Base-by-base conservation (phyloP, 768 basidiomycete genomes). In the Tephrocybe sp. region DNA sequence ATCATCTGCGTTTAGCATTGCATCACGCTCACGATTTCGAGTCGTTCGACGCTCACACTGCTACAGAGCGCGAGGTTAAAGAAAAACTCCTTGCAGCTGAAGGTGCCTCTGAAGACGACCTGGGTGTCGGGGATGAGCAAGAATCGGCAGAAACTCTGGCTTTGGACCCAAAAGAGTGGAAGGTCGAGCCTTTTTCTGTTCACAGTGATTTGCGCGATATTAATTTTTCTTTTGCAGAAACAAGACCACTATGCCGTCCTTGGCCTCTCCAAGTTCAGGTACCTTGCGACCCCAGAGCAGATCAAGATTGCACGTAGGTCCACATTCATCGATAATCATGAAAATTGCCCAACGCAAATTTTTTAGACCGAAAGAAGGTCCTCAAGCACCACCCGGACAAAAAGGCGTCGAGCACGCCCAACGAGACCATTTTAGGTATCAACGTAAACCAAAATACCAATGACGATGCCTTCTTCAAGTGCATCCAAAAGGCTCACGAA, bases 391-490 rank as follows among this genome's bases (percentile, higher is more conserved):
- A 98, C 66, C 95, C 95, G 0, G 95, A 98, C 74, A 98, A 98
- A 73, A 98, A 98, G 67, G 83, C 74, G 1, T 64, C 73, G 5
- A 65, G 63, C 19, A 51, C 66, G 13, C 56, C 65, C 15, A 39
- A 63, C 8, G 56, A 65, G 8, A 65, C 66, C 54, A 62, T 68
- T 19, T 53, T 71, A 38, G 81, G 87, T 21, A 68, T 74, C 47
- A 83, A 80, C 36, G 70, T 78, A 27, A 81, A 82, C 28, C 83
- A 85, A 60, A 89, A 90, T 60, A 86, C 91, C 51, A 96, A 98
- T 74, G 95, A 98, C 68, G 96, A 99, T 61, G 86, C 86, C 0
- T 98, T 99, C 78, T 99, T 99, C 89, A 99, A 99, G 72, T 99
- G 97, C 68, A 98, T 99, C 58, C 87, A 91, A 73, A 99, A 99